Conservation (phyloP, 2,329 filamentous ascomycete species). For the Sphaerulina populicola region DNA sequence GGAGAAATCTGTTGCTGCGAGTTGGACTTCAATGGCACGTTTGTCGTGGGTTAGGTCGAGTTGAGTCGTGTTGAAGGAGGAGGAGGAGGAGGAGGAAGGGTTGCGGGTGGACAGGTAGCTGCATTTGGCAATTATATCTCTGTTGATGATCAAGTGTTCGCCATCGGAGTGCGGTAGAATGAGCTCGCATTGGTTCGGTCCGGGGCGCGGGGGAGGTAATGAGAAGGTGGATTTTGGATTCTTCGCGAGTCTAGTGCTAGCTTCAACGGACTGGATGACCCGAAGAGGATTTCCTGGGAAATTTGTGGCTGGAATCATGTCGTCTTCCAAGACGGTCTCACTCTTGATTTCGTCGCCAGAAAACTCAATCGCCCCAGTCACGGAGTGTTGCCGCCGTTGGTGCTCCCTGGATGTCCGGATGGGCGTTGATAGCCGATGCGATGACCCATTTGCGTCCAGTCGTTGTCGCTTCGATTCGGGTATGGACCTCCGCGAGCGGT, state of each 20-base stretch:
- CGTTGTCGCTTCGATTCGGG: background rate
- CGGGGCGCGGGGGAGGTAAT: background rate
- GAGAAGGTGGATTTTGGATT: background rate
- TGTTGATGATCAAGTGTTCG: background rate
- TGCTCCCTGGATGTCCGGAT: background rate
- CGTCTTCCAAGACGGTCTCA: background rate
- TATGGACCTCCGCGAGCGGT: background rate
- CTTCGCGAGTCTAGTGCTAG: background rate
- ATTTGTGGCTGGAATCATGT: background rate
- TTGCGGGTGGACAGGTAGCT: slow-evolving; percentile 1
- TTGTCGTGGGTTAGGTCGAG: slow-evolving; percentile 9
- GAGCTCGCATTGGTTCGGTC: background rate
- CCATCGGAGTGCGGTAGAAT: background rate
- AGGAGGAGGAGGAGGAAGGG: too few relatives aligned
- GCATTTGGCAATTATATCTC: background rate
- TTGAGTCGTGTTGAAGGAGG: background rate
- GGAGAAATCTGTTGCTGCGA: slow-evolving; percentile 6
- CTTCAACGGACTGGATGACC: background rate
- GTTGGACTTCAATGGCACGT: background rate
- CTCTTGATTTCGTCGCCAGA: background rate
- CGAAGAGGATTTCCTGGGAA: background rate
- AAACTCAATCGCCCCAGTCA: background rate
- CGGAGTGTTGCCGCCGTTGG: background rate
- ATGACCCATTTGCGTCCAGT: background rate
- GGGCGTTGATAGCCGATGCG: background rate